Evolutionary conservation across 2,329 filamentous ascomycete species (phyloP), one percentile per base, ranked within the genome.

Genomic region (Fusarium drepaniforme): DNA sequence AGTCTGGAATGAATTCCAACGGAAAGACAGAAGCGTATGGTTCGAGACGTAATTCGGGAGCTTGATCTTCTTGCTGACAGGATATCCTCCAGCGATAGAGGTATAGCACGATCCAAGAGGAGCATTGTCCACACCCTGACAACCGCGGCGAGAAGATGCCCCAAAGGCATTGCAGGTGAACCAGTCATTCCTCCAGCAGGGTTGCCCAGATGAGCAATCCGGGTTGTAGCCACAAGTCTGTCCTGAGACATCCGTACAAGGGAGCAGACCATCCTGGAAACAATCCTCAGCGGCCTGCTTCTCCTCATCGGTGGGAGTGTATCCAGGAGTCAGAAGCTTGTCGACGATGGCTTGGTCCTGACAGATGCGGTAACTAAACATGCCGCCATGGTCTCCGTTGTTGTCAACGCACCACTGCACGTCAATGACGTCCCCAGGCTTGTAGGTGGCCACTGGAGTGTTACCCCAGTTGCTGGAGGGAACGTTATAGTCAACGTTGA

Each of bases 1-100:
- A 0, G 87, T 89, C 80, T 89, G 87, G 79, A 84, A 89, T 5
- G 86, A 87, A 80, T 89, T 89, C 88, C 87, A 89, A 64, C 86
- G 84, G 77, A 88, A 86, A 0, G 85, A 86, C 0, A 89, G 81
- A 37, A 89, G 80, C 0, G 87, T 89, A 74, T 89, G 88, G 60
- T 84, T 81, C 0, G 86, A 86, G 7, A 78, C 73, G 74, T 85
- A 87, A 38, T 87, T 81, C 2, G 87, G 87, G 40, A 88, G 83
- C 77, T 84, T 84, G 78, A 89, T 83, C 81, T 85, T 84, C 81
- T 88, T 88, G 33, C 84, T 85, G 21, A 89, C 87, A 0, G 85
- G 86, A 79, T 88, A 89, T 0, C 88, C 87, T n/a, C 87, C 87
- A 0, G 88, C 82, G 53, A 89, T 89, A 28, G 84, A 86, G 0